These are phyloP conservation scores for Carex scoparia DNA, from an alignment of 176 grass and related monocot genomes.

Conservation along the genomic window DNA sequence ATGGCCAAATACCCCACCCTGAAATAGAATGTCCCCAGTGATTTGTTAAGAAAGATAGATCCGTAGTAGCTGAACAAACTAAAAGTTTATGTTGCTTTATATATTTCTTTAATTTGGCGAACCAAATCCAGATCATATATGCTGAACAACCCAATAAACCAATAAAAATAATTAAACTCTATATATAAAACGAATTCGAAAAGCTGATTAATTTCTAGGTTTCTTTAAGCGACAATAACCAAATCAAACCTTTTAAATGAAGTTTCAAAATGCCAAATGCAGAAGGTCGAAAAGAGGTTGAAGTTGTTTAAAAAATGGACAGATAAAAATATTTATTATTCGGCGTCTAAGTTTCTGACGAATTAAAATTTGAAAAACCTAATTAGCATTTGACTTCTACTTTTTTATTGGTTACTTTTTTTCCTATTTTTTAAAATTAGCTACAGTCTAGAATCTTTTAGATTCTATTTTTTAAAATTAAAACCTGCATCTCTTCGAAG, in stretches of 20 bases:
- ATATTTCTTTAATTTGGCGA: not conserved
- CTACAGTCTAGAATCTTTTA: too few species aligned
- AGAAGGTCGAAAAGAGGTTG: not conserved
- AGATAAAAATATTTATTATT: not conserved
- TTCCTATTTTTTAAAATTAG: too few species aligned
- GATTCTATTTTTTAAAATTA: too few species aligned
- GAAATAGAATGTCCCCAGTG: not conserved
- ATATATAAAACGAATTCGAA: not conserved
- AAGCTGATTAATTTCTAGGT: not conserved
- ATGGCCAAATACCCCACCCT: not conserved
- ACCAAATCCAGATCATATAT: not conserved
- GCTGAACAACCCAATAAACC: slow-evolving; percentile 18
- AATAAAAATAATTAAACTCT: not conserved
- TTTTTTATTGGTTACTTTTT: too few species aligned
- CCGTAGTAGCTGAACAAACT: slow-evolving; percentile 24
- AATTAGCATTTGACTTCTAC: not conserved
- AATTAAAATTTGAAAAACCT: not conserved
- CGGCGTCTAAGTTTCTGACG: not conserved
- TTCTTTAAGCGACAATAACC: not conserved
- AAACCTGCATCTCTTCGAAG: too few species aligned
- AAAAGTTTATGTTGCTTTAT: slow-evolving; percentile 17
- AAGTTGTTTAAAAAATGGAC: not conserved
- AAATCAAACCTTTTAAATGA: not conserved
- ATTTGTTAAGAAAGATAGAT: not conserved
- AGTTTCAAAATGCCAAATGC: not conserved